Percentiles rank a stretch among this genome's conserved stretches.
These are phyloP conservation scores for Phytopythium delawarense DNA, from an alignment of 352 stramenopile genomes.

Conservation along the genomic window DNA sequence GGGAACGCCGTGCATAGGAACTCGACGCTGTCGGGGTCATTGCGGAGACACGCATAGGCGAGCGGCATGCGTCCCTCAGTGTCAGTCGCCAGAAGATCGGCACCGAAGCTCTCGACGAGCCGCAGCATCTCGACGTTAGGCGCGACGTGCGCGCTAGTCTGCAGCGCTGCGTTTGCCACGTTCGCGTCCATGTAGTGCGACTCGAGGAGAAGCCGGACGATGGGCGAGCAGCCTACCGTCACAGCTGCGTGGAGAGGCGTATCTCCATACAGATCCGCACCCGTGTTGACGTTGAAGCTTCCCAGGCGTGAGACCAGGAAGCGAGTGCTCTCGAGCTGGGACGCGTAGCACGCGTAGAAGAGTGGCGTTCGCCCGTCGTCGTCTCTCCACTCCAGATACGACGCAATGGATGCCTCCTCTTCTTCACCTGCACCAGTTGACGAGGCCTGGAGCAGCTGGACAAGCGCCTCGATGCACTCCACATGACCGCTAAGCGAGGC, in stretches of 20 bases:
- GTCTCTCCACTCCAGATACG: slow-evolving; percentile 47
- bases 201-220: slow-evolving; percentile 36
- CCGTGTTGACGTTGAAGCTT: slow-evolving; percentile 2
- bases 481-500: slow-evolving; percentile 52
- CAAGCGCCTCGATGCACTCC: slow-evolving; percentile 40
- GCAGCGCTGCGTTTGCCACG: slow-evolving; percentile 30
- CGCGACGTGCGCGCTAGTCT: slow-evolving; percentile 42
- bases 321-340: slow-evolving; percentile 36
- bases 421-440: slow-evolving; percentile 8
- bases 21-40: slow-evolving; percentile 42
- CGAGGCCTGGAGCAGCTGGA: slow-evolving; percentile 8
- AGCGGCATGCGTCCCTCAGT: slow-evolving; percentile 54
- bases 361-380: slow-evolving; percentile 59
- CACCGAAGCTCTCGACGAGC: slow-evolving; percentile 32
- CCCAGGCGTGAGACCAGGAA: slow-evolving; percentile 22
- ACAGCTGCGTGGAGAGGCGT: slow-evolving; percentile 58
- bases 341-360: slow-evolving; percentile 70
- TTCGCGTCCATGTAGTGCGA: slow-evolving; percentile 34
- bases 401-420: not conserved
- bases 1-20: slow-evolving; percentile 46
- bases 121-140: slow-evolving; percentile 26
- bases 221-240: slow-evolving; percentile 23
- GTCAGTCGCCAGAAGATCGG: slow-evolving; percentile 55
- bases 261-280: slow-evolving; percentile 47
- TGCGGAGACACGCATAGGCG: slow-evolving; percentile 50